Evolutionary conservation across 768 basidiomycete genomes (phyloP).

Genomic region (Boletus reticulatus): DNA sequence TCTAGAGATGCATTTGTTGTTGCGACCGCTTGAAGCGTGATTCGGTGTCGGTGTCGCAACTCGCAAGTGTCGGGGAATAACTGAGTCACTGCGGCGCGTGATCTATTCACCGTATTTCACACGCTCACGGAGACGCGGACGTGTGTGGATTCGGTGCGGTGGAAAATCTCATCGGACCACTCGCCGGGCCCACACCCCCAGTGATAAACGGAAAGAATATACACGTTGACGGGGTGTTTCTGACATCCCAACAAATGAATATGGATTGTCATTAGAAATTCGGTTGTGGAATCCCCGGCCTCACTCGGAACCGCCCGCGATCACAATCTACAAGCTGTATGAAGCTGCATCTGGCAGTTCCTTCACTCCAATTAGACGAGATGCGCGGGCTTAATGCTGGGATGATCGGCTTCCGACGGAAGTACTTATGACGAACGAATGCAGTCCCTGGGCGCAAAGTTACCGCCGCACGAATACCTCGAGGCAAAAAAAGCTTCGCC

Average conservation of each 20-base stretch:
- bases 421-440: slow-evolving; percentile 28
- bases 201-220: slow-evolving; percentile 27
- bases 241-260: slow-evolving; percentile 22
- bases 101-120: slow-evolving; percentile 26
- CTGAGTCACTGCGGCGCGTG: slow-evolving; percentile 12
- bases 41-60: too few relatives aligned
- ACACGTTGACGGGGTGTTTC: slow-evolving; percentile 29
- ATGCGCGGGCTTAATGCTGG: slow-evolving; percentile 21
- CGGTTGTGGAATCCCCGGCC: slow-evolving; percentile 15
- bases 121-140: slow-evolving; percentile 16
- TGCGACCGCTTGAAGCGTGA: too few relatives aligned
- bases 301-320: slow-evolving; percentile 24
- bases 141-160: slow-evolving; percentile 11
- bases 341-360: slow-evolving; percentile 10
- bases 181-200: slow-evolving; percentile 18
- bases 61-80: too few relatives aligned
- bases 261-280: slow-evolving; percentile 31
- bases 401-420: slow-evolving; percentile 26
- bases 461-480: slow-evolving; percentile 32
- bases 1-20: too few relatives aligned
- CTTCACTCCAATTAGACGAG: slow-evolving; percentile 7
- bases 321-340: slow-evolving; percentile 4
- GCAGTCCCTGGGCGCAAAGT: slow-evolving; percentile 27
- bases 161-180: slow-evolving; percentile 22
- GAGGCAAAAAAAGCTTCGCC: slow-evolving; percentile 25